Conservation (phyloP, 352 stramenopile genomes). For the Phytophthora hibernalis region DNA sequence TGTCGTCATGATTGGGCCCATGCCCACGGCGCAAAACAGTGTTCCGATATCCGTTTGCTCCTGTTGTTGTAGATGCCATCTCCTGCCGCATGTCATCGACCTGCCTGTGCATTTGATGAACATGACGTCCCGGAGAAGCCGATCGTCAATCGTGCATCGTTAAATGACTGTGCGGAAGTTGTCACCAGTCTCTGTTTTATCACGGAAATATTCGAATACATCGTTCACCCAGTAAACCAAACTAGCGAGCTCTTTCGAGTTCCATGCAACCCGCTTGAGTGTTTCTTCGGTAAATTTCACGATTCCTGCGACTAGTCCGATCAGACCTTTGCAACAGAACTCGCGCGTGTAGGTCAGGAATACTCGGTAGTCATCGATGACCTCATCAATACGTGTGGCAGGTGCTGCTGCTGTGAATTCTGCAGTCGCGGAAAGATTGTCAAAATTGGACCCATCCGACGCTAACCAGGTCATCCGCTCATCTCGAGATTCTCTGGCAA, state of each 20-base stretch:
- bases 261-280: background rate
- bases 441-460: background rate
- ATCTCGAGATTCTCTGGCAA: too few species aligned
- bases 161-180: background rate
- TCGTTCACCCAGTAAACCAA: background rate
- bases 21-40: too few species aligned
- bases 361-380: too few species aligned
- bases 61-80: too few species aligned
- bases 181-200: background rate
- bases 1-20: too few species aligned
- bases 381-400: too few species aligned
- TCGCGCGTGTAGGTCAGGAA: background rate
- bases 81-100: background rate
- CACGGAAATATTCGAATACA: background rate
- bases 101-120: background rate
- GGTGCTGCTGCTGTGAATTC: background rate
- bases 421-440: background rate
- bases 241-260: background rate
- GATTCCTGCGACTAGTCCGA: background rate
- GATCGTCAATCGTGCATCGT: background rate
- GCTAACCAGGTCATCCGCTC: background rate
- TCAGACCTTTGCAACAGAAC: background rate
- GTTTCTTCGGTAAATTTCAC: background rate
- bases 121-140: background rate
- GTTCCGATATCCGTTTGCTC: too few species aligned